Evolutionary conservation across 441 rosid species (phyloP), one percentile per base, ranked within the genome.

Genomic region (Arabidopsis lyrata): DNA sequence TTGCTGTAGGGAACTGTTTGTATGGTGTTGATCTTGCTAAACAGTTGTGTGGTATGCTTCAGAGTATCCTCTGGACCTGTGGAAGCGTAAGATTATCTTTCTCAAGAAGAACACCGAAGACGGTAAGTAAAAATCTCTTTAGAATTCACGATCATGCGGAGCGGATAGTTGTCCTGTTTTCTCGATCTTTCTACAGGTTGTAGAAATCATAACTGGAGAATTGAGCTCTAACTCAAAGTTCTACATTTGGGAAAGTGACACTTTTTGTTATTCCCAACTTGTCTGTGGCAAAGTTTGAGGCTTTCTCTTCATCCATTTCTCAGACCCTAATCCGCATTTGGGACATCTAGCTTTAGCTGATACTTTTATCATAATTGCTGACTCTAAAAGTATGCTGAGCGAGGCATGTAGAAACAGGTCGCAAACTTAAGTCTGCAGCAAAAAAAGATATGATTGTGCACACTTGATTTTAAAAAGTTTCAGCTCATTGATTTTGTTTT

Each of bases 321-420:
- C 78, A 88, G 93, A 82, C 39, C 81, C 78, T 68, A 88, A 88
- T 78, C 93, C 93, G n/a, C 93, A 88, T 68, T 39, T 83, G 84
- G 93, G 91, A 47, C 87, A 86, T 76, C 83, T 86, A 63, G 91
- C 93, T 58, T 83, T 86, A 85, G 91, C 90, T 0, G 88, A 87
- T 75, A 81, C 88, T 63, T 88, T 88, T 72, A 82, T 86, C 65
- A 80, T 86, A 50, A 86, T 90, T n/a, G 93, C 90, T 68, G 93
- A 88, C 74, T 87, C 93, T 13, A 79, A 87, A 73, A 86, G 93
- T 75, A 88, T 88, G 93, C 70, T 88, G 77, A 88, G 91, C 54
- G 91, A 88, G 80, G 93, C 85, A 74, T 87, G 90, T 77, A 82
- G 72, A 41, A 50, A 32, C n/a, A n/a, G n/a, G n/a, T n/a, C n/a